Conservation (phyloP, 495 filamentous ascomycete species). For the Aspergillus nanangensis region DNA sequence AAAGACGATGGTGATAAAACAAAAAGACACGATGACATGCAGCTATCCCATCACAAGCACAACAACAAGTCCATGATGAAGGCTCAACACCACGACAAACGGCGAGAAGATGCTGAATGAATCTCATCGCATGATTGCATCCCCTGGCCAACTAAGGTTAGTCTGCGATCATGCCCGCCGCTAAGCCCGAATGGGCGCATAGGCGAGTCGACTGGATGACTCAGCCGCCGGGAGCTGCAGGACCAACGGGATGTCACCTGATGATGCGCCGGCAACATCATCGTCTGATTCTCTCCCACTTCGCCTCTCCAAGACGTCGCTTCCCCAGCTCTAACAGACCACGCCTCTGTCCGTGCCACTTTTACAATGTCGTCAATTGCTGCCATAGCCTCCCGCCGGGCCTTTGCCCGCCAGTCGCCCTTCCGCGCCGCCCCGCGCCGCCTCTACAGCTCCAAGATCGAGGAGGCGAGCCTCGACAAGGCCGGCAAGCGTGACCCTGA, state of each 20-base stretch:
- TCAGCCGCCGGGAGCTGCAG: conserved; percentile 10
- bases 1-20: too few relatives aligned
- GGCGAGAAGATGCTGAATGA: background rate
- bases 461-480: conserved; percentile 52
- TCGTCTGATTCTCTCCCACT: conserved; percentile 27
- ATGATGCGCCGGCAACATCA: conserved; percentile 36
- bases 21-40: too few relatives aligned
- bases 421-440: conserved; percentile 40
- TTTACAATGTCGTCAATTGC: conserved; percentile 50
- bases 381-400: conserved; percentile 48
- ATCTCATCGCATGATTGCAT: background rate
- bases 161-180: background rate
- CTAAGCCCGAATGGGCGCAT: background rate
- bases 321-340: conserved; percentile 11
- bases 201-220: conserved; percentile 15
- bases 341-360: conserved; percentile 15
- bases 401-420: conserved; percentile 41
- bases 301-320: conserved; percentile 18
- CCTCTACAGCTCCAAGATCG: conserved; percentile 40
- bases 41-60: too few relatives aligned
- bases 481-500: conserved; percentile 74
- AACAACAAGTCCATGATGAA: too few relatives aligned
- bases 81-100: too few relatives aligned
- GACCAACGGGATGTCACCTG: conserved; percentile 28
- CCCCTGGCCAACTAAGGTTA: background rate